These are phyloP conservation scores for Xanthoconium separans DNA, from an alignment of 1,284 basidiomycete species.

Conservation along the genomic window DNA sequence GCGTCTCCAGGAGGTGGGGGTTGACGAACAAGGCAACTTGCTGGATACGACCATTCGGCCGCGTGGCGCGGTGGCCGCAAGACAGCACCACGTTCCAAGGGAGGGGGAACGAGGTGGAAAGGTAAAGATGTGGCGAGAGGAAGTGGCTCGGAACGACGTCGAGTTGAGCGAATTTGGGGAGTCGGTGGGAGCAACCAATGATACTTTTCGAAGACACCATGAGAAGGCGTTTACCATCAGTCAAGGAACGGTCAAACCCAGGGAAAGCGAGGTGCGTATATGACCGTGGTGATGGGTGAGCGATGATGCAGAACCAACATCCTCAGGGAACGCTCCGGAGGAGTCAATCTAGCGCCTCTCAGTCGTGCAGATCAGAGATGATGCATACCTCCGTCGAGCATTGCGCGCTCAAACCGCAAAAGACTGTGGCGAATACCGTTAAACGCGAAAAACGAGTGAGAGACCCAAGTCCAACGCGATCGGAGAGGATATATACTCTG, in stretches of 20 bases:
- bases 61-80: constrained; percentile 1
- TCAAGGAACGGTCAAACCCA: constrained; percentile 16
- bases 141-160: constrained; percentile 41
- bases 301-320: neutral
- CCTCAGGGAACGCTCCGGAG: constrained; percentile 17
- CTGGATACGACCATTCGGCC: constrained; percentile 14
- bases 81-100: constrained; percentile 9
- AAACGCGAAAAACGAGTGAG: constrained; percentile 22
- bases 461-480: constrained; percentile 29
- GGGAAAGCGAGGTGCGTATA: constrained; percentile 23
- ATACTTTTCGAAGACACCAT: constrained; percentile 10
- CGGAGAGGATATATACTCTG: constrained; percentile 36
- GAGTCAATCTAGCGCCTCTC: constrained; percentile 22
- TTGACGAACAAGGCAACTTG: constrained; percentile 31
- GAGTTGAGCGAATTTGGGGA: constrained; percentile 25
- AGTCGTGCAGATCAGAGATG: constrained; percentile 25
- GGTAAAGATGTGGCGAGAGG: constrained; percentile 55
- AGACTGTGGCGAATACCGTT: constrained; percentile 4
- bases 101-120: constrained; percentile 35
- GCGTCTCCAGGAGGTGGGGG: constrained; percentile 39
- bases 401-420: constrained; percentile 19
- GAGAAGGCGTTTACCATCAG: constrained; percentile 13
- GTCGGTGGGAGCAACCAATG: constrained; percentile 15
- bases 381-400: constrained; percentile 24
- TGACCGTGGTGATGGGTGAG: neutral